Evolutionary conservation across 208 protist species (phyloP).

Genomic region (Leishmania braziliensis): DNA sequence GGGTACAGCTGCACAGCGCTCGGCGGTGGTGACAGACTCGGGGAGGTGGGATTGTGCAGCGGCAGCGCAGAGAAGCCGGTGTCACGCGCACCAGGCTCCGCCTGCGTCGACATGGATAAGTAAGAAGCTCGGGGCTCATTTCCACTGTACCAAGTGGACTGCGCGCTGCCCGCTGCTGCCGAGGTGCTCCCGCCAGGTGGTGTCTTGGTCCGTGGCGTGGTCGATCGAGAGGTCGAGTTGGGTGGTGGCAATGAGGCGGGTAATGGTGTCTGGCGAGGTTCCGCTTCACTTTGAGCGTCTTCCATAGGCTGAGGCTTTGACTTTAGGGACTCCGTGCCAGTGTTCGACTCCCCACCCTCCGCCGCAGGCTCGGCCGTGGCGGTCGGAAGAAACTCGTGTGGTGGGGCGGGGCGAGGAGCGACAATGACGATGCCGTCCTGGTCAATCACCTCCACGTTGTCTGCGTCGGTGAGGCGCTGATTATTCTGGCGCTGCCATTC

Average conservation of each 20-base stretch:
- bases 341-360: background rate
- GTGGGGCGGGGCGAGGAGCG: conserved; percentile 28
- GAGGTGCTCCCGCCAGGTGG: background rate
- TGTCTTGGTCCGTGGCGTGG: background rate
- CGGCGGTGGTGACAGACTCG: background rate
- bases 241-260: conserved; percentile 4
- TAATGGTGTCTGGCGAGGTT: background rate
- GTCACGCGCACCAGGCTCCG: background rate
- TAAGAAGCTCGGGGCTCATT: background rate
- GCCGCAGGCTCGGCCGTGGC: background rate
- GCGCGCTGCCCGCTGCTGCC: background rate
- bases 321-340: background rate
- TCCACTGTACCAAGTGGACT: background rate
- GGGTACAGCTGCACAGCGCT: conserved; percentile 3
- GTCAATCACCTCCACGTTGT: conserved; percentile 47
- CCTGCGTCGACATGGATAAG: conserved; percentile 1
- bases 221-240: background rate
- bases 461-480: conserved; percentile 36
- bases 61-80: conserved; percentile 5
- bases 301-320: background rate
- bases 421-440: conserved; percentile 55
- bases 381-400: background rate
- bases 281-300: background rate
- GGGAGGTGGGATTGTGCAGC: conserved; percentile 4
- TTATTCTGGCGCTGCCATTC: conserved; percentile 51